Base-by-base conservation (phyloP, 352 stramenopile genomes). In the Blastocystis sp. region DNA sequence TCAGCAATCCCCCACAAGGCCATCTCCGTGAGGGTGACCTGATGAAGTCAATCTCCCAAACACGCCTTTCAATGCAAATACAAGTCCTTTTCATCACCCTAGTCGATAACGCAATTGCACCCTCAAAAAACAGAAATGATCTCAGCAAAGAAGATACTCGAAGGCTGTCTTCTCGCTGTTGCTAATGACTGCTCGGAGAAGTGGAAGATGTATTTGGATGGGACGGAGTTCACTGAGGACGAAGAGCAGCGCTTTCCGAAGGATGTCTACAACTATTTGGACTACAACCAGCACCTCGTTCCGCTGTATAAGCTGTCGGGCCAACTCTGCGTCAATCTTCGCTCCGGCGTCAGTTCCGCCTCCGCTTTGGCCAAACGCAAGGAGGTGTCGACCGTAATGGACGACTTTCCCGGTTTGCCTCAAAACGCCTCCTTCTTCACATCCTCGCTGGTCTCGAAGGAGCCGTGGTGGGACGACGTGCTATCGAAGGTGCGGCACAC, bases 111-210 rank as follows among this genome's bases (percentile, higher is more conserved):
- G 28, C 28, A 34, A 34, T 34, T 34, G 28, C 28, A 34, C 28
- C 28, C 28, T 34, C 28, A 34, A 34, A 34, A 34, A 34, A 34
- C 28, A 11, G 19, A 69, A 84, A 84, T 84, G 74, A 84, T 84
- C 38, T 84, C 74, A 48, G 66, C 52, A 2, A 84, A 84, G 57
- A 84, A 84, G 74, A 84, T 84, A 43, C 52, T 84, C 2, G 74
- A 84, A 40, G 74, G 74, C 40, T 84, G 74, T 52, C 34, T 84
- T 57, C 61, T 84, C 38, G 52, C 74, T 21, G 57, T 84, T 69
- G 17, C 74, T 6, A 84, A 59, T 59, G 74, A 84, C 66, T 54
- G 21, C 24, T 68, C 54, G 57, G 74, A 84, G 21, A 84, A 84
- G 52, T 84, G 74, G 74, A 69, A 45, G 40, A 42, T 84, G 57